These are phyloP conservation scores for Primulina tabacum DNA, from an alignment of 257 asterid genomes.

Conservation along the genomic window DNA sequence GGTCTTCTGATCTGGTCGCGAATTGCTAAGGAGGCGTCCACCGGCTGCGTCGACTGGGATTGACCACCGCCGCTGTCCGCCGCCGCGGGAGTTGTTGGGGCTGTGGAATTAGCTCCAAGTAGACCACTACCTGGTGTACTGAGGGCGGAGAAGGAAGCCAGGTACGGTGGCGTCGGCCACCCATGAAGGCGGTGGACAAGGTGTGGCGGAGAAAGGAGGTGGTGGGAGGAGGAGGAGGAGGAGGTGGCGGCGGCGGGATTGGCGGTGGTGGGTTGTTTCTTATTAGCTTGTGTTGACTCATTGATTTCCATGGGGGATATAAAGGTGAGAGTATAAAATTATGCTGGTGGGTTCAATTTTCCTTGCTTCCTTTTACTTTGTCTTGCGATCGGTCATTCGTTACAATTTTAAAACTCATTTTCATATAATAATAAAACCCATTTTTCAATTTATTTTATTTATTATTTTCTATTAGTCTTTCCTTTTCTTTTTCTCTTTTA, in stretches of 20 bases:
- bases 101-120: not conserved
- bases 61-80: not conserved
- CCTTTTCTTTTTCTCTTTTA: no score
- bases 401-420: no score
- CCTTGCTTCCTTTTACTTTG: no score
- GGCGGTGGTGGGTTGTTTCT: not conserved
- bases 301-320: not conserved
- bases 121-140: not conserved
- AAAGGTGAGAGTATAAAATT: not conserved
- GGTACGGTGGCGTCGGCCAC: not conserved
- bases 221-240: not conserved
- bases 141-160: not conserved
- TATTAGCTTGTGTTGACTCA: not conserved
- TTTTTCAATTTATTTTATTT: no score
- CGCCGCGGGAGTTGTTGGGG: not conserved
- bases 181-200: not conserved
- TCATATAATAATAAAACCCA: no score
- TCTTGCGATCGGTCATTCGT: no score
- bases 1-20: not conserved
- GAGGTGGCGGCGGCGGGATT: not conserved
- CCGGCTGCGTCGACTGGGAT: not conserved
- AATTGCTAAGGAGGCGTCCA: not conserved
- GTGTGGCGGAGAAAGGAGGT: not conserved
- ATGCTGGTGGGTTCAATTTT: not conserved
- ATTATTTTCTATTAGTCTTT: no score